Conservation (phyloP, 495 filamentous ascomycete genomes). For the Cairneyella variabilis region DNA sequence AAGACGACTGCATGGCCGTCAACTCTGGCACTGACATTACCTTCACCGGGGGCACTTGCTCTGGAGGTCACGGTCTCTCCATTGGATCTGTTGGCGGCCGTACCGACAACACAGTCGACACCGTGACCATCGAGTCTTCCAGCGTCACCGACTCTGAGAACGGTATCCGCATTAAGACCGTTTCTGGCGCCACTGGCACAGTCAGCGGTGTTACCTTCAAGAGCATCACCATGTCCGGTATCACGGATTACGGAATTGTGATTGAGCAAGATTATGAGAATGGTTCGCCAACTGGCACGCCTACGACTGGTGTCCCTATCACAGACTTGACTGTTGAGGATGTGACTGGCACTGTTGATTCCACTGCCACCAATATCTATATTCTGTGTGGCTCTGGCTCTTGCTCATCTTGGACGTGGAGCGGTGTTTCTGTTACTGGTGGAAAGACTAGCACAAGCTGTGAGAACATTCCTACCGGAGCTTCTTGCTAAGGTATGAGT, state of each 20-base stretch:
- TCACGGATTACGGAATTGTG: conserved; percentile 60
- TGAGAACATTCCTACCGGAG: conserved; percentile 37
- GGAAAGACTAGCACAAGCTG: conserved; percentile 42
- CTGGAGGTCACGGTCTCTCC: conserved; percentile 63
- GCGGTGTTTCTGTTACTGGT: conserved; percentile 40
- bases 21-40: conserved; percentile 53
- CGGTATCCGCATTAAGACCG: conserved; percentile 59
- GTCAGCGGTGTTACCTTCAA: conserved; percentile 56
- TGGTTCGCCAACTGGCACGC: conserved; percentile 53
- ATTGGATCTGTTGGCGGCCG: conserved; percentile 67
- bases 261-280: conserved; percentile 71
- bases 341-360: conserved; percentile 47
- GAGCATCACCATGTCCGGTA: conserved; percentile 53
- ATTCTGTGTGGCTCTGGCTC: conserved; percentile 48
- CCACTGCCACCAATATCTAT: conserved; percentile 43
- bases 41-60: conserved; percentile 49
- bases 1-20: conserved; percentile 63
- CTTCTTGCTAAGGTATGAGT: conserved; percentile 38
- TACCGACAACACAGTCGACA: conserved; percentile 54
- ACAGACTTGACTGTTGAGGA: conserved; percentile 53
- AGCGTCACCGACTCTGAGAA: conserved; percentile 52
- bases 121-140: conserved; percentile 50
- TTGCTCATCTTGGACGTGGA: conserved; percentile 48
- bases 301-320: conserved; percentile 59
- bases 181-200: conserved; percentile 50